Percentiles rank a stretch among this genome's conserved stretches.
These are phyloP conservation scores for Claviceps pazoutovae DNA, from an alignment of 2,329 filamentous ascomycete species.

Conservation along the genomic window DNA sequence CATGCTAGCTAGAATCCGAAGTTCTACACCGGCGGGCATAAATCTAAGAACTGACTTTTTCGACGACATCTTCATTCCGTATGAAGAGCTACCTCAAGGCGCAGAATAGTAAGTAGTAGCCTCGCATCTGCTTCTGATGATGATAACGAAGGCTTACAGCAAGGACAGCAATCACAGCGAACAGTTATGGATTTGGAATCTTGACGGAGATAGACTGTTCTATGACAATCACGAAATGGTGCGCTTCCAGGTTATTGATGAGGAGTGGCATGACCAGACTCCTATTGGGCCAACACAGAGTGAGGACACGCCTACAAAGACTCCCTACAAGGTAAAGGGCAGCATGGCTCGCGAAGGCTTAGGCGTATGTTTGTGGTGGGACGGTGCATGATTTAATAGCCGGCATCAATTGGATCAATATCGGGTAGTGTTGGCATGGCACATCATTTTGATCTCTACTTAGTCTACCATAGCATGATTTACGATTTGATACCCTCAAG, in stretches of 20 bases:
- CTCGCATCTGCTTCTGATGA: neutral
- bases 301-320: conserved; percentile 46
- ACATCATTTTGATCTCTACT: conserved; percentile 9
- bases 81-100: conserved; percentile 59
- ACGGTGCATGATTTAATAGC: conserved; percentile 17
- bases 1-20: conserved; percentile 69
- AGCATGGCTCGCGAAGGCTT: conserved; percentile 50
- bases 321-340: conserved; percentile 57
- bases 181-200: conserved; percentile 73
- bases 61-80: conserved; percentile 74
- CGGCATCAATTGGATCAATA: conserved; percentile 3
- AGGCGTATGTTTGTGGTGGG: conserved; percentile 53
- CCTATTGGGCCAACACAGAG: conserved; percentile 52
- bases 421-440: neutral
- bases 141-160: neutral
- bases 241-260: conserved; percentile 69
- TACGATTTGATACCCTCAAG: conserved; percentile 38
- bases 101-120: conserved; percentile 52
- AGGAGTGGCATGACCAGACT: conserved; percentile 84
- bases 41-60: conserved; percentile 82
- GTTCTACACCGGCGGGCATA: conserved; percentile 57
- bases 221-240: conserved; percentile 87
- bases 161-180: conserved; percentile 52
- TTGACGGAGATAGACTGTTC: conserved; percentile 60
- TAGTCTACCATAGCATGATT: conserved; percentile 12